phyloP scores from a whole-genome alignment of 345 rosid species.

The Aquilaria yunnanensis region DNA sequence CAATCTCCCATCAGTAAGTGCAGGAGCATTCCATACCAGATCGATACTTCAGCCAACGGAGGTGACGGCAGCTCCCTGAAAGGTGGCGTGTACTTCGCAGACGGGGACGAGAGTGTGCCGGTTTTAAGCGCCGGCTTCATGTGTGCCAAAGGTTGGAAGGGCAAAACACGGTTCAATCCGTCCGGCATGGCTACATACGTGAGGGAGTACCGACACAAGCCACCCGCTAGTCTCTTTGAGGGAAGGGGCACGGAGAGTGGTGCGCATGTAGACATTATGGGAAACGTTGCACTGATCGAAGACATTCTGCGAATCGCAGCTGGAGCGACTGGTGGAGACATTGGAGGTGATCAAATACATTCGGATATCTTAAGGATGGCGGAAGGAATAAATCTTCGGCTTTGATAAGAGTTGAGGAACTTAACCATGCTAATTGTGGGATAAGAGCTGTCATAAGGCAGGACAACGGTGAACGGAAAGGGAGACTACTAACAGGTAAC shows the following conservation, averaged over 20 bases:
- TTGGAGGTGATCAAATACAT: constrained; percentile 57
- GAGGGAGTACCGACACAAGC: constrained; percentile 56
- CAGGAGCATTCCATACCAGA: constrained; percentile 59
- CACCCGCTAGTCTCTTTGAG: constrained; percentile 44
- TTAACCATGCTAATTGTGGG: neutral
- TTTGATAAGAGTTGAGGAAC: constrained; percentile 13
- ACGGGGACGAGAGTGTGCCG: constrained; percentile 61
- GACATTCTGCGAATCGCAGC: constrained; percentile 59
- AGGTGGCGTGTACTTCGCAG: constrained; percentile 42
- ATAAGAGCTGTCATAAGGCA: neutral
- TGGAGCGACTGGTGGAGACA: constrained; percentile 46
- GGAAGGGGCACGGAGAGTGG: constrained; percentile 57
- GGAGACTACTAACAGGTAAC: neutral
- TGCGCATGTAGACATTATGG: constrained; percentile 65
- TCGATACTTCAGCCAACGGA: constrained; percentile 45
- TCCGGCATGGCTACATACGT: constrained; percentile 36
- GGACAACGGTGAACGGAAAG: neutral
- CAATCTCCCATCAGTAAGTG: constrained; percentile 33
- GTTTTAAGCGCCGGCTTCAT: constrained; percentile 65
- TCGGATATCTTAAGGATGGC: constrained; percentile 48
- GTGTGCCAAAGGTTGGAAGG: constrained; percentile 75
- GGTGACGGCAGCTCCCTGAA: constrained; percentile 36
- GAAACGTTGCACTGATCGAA: constrained; percentile 55
- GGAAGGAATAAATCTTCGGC: constrained; percentile 36
- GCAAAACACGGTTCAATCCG: constrained; percentile 68